Conservation (phyloP, 2,329 filamentous ascomycete genomes). For the Rhinocladiella mackenziei region DNA sequence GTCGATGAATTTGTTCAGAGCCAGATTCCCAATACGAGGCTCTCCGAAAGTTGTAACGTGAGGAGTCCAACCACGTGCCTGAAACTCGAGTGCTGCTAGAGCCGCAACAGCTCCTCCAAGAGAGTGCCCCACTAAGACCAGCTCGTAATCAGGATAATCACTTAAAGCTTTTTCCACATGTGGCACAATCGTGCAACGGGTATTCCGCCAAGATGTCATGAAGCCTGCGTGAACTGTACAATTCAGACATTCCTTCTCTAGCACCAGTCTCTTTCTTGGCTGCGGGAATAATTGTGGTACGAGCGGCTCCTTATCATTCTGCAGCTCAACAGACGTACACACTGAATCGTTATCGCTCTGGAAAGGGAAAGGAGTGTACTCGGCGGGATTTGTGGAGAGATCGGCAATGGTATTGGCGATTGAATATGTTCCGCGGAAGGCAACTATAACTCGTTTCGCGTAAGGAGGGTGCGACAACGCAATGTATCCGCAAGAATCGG, state of each 20-base stretch:
- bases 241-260: constrained; percentile 61
- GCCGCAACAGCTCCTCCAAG: constrained; percentile 89
- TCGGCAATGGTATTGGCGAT: constrained; percentile 88
- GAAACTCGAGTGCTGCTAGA: constrained; percentile 78
- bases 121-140: constrained; percentile 84
- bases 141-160: constrained; percentile 64
- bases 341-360: constrained; percentile 37
- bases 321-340: constrained; percentile 13
- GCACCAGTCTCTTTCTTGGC: constrained; percentile 30
- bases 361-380: constrained; percentile 79
- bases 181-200: constrained; percentile 65
- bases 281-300: constrained; percentile 22
- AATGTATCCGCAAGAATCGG: constrained; percentile 90
- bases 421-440: constrained; percentile 92
- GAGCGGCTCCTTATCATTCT: constrained; percentile 14
- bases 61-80: constrained; percentile 69
- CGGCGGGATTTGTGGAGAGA: constrained; percentile 80
- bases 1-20: constrained; percentile 53
- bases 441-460: constrained; percentile 67
- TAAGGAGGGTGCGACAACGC: constrained; percentile 70
- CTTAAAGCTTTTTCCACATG: constrained; percentile 57
- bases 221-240: constrained; percentile 95
- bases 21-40: constrained; percentile 60
- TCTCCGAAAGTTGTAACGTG: constrained; percentile 89
- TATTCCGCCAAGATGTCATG: constrained; percentile 74